Evolutionary conservation across 805 yeast genomes (phyloP), one percentile per base, ranked within the genome.

Genomic region (Candida loeiensis): DNA sequence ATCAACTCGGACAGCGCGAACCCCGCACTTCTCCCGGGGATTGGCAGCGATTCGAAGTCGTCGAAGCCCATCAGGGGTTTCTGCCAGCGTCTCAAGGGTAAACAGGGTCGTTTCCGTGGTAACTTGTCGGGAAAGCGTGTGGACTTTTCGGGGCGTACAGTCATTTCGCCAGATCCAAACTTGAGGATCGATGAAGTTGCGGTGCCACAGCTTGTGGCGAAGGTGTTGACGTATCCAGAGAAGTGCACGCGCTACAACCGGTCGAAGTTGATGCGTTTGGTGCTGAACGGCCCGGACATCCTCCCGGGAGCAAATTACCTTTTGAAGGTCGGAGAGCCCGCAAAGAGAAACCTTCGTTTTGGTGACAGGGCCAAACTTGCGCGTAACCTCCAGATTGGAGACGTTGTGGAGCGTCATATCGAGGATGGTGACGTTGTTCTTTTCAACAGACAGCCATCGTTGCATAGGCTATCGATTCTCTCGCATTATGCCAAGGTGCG

Each of bases 31-130:
- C 59, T 81, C 47, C 95, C 96, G 2, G 84, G 85, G 19, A 69
- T 75, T 15, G 41, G 41, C 11, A 74, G 82, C 24, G 58, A 62
- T 2, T 49, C 68, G 7, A 85, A 85, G 52, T 49, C 63, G 19
- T 73, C 87, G 20, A 80, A 80, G 53, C 93, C 93, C 6, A 93
- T 93, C 45, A 73, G 98, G 56, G 99, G 97, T 4, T 80, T 93
- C 48, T 93, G 99, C 62, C 99, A 93, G 69, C 79, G 99, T 58
- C 73, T 93, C 48, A 93, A 93, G 66, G 99, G 99, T 62, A 93
- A 93, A 53, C 98, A 93, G 66, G 99, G 99, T 56, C 83, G 99
- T 59, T 95, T 93, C 69, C 79, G 99, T 73, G 99, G 99, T 50
- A 93, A 93, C 58, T 69, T 93, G 52, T 89, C 97, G 1, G 99